phyloP scores from a whole-genome alignment of 441 rosid species.

The Erodium moschatum region DNA sequence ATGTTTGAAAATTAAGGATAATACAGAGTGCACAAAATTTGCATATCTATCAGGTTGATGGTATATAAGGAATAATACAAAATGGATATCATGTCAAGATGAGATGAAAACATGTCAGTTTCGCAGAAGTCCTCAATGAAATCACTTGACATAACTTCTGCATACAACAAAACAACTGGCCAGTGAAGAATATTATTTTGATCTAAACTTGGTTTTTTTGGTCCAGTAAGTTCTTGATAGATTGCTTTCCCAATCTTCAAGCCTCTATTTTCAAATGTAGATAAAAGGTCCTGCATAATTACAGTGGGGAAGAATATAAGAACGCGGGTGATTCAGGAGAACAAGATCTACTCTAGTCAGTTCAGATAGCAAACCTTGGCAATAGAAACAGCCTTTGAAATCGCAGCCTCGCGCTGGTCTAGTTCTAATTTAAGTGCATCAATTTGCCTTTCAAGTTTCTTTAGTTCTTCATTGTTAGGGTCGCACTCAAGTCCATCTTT shows the following conservation, averaged over 20 bases:
- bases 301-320: conserved; percentile 16
- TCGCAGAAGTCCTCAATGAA: conserved; percentile 84
- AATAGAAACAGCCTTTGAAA: conserved; percentile 44
- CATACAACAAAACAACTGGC: conserved; percentile 82
- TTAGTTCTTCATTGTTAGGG: conserved; percentile 56
- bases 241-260: conserved; percentile 69
- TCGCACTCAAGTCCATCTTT: conserved; percentile 52
- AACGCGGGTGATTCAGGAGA: background rate
- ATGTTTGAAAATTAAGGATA: conserved; percentile 62
- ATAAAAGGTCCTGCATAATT: conserved; percentile 44
- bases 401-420: conserved; percentile 45
- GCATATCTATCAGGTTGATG: background rate
- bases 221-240: conserved; percentile 65
- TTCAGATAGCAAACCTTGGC: conserved; percentile 55
- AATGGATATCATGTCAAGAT: conserved; percentile 85
- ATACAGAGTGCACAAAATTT: conserved; percentile 16
- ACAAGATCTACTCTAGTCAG: conserved; percentile 11
- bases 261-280: conserved; percentile 58
- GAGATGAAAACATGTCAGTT: conserved; percentile 65
- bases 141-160: conserved; percentile 89
- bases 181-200: conserved; percentile 66
- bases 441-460: conserved; percentile 50
- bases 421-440: conserved; percentile 45
- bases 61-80: conserved; percentile 4
- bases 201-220: conserved; percentile 67